phyloP scores from a whole-genome alignment of 192 early-diverging fungal genomes.

The Dimargaris xerosporica region DNA sequence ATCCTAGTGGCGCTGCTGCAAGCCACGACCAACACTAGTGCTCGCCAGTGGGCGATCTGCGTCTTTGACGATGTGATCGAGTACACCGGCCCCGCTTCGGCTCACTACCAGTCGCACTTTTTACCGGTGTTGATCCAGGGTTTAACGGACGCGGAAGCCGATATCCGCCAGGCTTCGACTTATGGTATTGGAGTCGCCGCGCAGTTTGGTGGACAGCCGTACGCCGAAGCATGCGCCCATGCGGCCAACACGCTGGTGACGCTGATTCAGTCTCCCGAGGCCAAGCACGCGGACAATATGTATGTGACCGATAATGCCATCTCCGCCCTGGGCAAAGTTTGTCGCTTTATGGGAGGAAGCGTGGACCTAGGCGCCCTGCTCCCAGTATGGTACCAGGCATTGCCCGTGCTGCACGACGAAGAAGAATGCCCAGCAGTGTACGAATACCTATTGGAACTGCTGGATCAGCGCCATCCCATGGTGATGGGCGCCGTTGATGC shows the following conservation, averaged over 20 bases:
- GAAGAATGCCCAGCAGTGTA: conserved; percentile 72
- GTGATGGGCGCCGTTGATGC: background rate
- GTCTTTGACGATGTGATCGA: conserved; percentile 88
- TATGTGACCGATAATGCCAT: conserved; percentile 88
- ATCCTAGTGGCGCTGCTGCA: conserved; percentile 46
- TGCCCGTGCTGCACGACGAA: conserved; percentile 80
- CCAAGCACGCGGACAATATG: conserved; percentile 58
- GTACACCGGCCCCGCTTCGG: conserved; percentile 63
- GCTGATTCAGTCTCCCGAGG: conserved; percentile 57
- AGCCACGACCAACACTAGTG: conserved; percentile 39
- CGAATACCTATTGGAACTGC: conserved; percentile 55
- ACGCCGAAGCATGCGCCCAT: conserved; percentile 47
- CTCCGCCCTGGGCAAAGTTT: conserved; percentile 82
- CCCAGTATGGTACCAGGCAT: conserved; percentile 54
- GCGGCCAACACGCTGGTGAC: conserved; percentile 42
- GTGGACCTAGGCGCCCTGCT: conserved; percentile 37
- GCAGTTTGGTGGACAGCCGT: conserved; percentile 71
- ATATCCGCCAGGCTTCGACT: conserved; percentile 86
- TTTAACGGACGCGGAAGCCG: conserved; percentile 32
- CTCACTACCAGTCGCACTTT: conserved; percentile 46
- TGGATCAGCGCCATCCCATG: conserved; percentile 24
- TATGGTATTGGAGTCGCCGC: conserved; percentile 91
- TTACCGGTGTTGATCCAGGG: conserved; percentile 31
- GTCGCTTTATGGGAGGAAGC: conserved; percentile 44
- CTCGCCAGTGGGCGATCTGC: conserved; percentile 87